Evolutionary conservation across 108 stramenopile species (phyloP), one percentile per base, ranked within the genome.

Genomic region (Pseudonitzschia delicatissima): DNA sequence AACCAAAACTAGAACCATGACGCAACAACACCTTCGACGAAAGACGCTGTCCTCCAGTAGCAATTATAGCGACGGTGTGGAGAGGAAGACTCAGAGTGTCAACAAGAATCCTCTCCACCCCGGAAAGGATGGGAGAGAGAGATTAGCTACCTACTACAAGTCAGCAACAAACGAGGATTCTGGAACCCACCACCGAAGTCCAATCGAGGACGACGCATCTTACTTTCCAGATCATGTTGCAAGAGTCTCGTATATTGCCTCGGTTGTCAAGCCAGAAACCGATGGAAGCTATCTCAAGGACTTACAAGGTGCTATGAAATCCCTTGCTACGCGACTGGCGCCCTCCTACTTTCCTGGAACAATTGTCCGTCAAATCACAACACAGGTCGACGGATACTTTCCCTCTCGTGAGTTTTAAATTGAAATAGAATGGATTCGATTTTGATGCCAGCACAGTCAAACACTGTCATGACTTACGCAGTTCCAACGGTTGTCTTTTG

Each of bases 191-290:
- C 35, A 40, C 18, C 20, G 40, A 40, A 39, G 5, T 32, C 18
- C 36, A 18, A 51, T 23, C 4, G 34, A 37, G 27, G 23, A 23
- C 13, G 34, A 42, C 32, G 9, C 39, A 33, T 61, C 60, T n/a
- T 61, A 61, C 37, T 61, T 61, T 21, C 60, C 60, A 5, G 39
- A 61, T 42, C 60, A 61, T 21, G 60, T 61, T 2, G 39, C 39
- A 21, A 37, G 39, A 42, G 36, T 61, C 8, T 40, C 60, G 37
- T 61, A 61, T 40, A 26, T 61, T 4, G 60, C 39, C 9, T 61
- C 60, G 17, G 37, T 61, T 23, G 39, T 42, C 3, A 40, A 40
- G 7, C 60, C 60, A 4, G 36, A 40, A 21, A 1, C 9, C 18
- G 26, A 42, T 27, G 39, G 60, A 15, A 12, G 25, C 12, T 61